Percentiles rank a stretch among this genome's conserved stretches.
Conservation (phyloP, 1,284 basidiomycete genomes). For the Amylostereum areolatum region DNA sequence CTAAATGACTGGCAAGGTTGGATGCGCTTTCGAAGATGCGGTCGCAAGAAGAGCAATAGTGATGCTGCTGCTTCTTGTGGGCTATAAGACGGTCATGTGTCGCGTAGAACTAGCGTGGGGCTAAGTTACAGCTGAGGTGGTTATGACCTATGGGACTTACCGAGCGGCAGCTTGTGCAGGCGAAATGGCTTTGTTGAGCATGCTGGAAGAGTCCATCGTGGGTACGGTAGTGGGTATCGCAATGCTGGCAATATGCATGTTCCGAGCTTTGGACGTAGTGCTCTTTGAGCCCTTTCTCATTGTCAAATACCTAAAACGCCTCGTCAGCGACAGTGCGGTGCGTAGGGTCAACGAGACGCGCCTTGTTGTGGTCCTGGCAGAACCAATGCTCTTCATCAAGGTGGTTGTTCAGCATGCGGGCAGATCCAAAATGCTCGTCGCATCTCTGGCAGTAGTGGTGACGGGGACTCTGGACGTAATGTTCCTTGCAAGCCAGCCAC, state of each 20-base stretch:
- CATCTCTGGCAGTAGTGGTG: slow-evolving; percentile 43
- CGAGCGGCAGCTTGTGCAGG: slow-evolving; percentile 32
- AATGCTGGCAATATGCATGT: slow-evolving; percentile 41
- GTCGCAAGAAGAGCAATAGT: slow-evolving; percentile 41
- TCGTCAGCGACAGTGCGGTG: not conserved
- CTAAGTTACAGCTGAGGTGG: not conserved
- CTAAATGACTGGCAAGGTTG: slow-evolving; percentile 18
- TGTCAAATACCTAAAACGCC: slow-evolving; percentile 17
- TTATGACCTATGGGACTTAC: slow-evolving; percentile 12
- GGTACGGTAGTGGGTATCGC: slow-evolving; percentile 25
- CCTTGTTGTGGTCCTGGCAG: slow-evolving; percentile 33
- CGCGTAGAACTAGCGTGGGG: slow-evolving; percentile 22
- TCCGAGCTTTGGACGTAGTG: slow-evolving; percentile 32
- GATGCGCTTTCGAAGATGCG: slow-evolving; percentile 29
- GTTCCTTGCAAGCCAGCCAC: slow-evolving; percentile 25
- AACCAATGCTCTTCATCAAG: slow-evolving; percentile 27
- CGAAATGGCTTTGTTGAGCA: slow-evolving; percentile 26
- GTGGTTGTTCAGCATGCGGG: slow-evolving; percentile 10
- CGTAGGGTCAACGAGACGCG: slow-evolving; percentile 9
- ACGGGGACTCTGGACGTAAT: slow-evolving; percentile 30
- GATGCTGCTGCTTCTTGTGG: slow-evolving; percentile 43
- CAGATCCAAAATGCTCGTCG: slow-evolving; percentile 20
- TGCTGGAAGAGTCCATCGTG: slow-evolving; percentile 12
- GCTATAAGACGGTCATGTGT: slow-evolving; percentile 32
- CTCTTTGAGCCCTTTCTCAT: slow-evolving; percentile 23